A percentile compares a stretch with the other conserved stretches of the same genome.
Evolutionary conservation across 805 yeast genomes (phyloP).

Genomic region (Barnettozyma vustinii): DNA sequence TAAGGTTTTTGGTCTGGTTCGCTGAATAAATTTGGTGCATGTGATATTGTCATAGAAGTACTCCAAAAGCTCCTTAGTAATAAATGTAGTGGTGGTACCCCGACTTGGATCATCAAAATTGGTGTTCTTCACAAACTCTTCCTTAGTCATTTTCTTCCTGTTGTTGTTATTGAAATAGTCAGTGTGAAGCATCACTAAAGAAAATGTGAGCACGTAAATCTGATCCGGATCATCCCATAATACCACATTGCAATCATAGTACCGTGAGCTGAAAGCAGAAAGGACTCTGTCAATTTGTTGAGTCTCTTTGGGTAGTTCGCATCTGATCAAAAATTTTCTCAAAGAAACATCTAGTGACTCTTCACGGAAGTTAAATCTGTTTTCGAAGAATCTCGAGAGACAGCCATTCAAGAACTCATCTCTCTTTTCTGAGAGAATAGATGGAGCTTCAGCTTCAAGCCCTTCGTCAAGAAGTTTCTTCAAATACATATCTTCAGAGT

Average conservation of each 20-base stretch:
- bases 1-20: constrained; percentile 26
- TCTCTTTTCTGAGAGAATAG: constrained; percentile 26
- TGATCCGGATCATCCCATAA: constrained; percentile 40
- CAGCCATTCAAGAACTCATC: constrained; percentile 25
- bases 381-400: constrained; percentile 23
- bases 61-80: constrained; percentile 39
- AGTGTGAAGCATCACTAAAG: constrained; percentile 67
- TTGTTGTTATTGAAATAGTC: constrained; percentile 66
- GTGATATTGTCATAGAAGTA: constrained; percentile 68
- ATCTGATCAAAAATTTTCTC: constrained; percentile 50
- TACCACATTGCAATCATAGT: constrained; percentile 27
- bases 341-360: constrained; percentile 65
- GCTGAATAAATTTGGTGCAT: constrained; percentile 48
- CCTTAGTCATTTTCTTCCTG: constrained; percentile 59
- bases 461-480: constrained; percentile 22
- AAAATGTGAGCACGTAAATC: constrained; percentile 57
- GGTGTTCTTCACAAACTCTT: constrained; percentile 51
- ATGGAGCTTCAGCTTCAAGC: constrained; percentile 28
- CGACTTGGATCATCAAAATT: constrained; percentile 26
- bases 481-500: constrained; percentile 26
- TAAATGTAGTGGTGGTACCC: constrained; percentile 21
- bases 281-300: constrained; percentile 73
- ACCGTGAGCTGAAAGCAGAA: constrained; percentile 49
- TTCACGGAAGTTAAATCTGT: constrained; percentile 41
- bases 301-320: constrained; percentile 63